Evolutionary conservation across 257 asterid species (phyloP).

Genomic region (Salvia hispanica): DNA sequence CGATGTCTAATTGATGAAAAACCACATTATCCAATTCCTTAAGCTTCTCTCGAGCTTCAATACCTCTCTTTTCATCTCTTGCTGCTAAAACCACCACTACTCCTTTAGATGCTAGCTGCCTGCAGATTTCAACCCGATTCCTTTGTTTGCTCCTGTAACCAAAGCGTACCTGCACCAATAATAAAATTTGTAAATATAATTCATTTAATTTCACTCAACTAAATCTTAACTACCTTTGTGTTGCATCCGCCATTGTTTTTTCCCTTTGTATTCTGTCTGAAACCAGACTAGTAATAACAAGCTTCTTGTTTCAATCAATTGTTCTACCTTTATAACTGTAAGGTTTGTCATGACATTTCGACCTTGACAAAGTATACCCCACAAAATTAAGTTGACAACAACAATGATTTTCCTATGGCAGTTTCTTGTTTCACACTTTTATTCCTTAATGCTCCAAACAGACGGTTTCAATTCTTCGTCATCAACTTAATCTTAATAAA

Average conservation of each 20-base stretch:
- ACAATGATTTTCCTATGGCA: too few species aligned
- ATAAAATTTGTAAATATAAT: too few species aligned
- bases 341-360: not conserved
- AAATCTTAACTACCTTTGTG: not conserved
- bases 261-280: not conserved
- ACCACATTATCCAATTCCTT: constrained; percentile 30
- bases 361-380: too few species aligned
- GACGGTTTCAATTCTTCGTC: too few species aligned
- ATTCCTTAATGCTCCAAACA: too few species aligned
- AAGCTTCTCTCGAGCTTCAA: constrained; percentile 48
- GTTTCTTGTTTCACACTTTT: too few species aligned
- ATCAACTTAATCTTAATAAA: too few species aligned
- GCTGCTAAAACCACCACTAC: constrained; percentile 45
- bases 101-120: constrained; percentile 48
- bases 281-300: too few species aligned
- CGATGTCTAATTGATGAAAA: constrained; percentile 53
- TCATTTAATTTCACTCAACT: not conserved
- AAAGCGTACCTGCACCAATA: constrained; percentile 41
- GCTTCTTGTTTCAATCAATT: not conserved
- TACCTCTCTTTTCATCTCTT: constrained; percentile 47
- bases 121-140: constrained; percentile 56
- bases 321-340: too few species aligned
- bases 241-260: not conserved
- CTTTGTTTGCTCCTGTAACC: constrained; percentile 55
- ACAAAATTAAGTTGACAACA: too few species aligned